Evolutionary conservation across 371 early-diverging fungal genomes (phyloP).

Genomic region (Apophysomyces sp.): DNA sequence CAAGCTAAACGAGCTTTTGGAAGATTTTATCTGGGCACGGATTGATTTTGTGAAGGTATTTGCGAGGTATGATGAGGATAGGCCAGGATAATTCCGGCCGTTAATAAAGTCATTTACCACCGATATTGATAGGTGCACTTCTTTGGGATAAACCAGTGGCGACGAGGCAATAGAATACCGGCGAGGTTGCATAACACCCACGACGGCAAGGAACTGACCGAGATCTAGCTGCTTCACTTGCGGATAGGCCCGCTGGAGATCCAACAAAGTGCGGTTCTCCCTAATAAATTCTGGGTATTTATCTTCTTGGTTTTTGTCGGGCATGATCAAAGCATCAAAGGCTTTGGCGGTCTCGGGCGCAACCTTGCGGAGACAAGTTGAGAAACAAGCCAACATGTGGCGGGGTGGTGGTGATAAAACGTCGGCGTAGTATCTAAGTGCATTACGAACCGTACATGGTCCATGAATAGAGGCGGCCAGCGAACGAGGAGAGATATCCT

Average conservation of each 20-base stretch:
- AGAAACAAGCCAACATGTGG: constrained; percentile 38
- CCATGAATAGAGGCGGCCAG: constrained; percentile 45
- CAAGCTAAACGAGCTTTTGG: constrained; percentile 38
- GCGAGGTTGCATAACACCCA: constrained; percentile 49
- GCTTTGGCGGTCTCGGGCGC: constrained; percentile 37
- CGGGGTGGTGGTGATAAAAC: constrained; percentile 48
- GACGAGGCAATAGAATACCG: constrained; percentile 59
- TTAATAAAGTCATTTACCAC: constrained; percentile 44
- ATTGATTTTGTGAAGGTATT: background rate
- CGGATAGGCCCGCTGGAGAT: constrained; percentile 42
- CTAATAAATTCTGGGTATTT: constrained; percentile 41
- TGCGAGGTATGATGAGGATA: constrained; percentile 39
- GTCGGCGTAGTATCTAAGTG: constrained; percentile 52
- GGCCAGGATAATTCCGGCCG: constrained; percentile 39
- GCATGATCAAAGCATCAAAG: constrained; percentile 33
- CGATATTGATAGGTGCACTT: constrained; percentile 39
- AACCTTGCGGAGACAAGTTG: constrained; percentile 33
- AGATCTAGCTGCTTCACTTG: constrained; percentile 46
- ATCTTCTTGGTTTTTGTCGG: constrained; percentile 32
- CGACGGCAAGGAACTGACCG: constrained; percentile 46
- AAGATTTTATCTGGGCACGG: constrained; percentile 39
- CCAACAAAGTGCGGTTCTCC: constrained; percentile 46
- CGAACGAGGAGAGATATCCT: constrained; percentile 46
- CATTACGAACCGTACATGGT: constrained; percentile 49
- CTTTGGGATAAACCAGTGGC: constrained; percentile 26